These are phyloP conservation scores for Metschnikowia peoriensis DNA, from an alignment of 805 yeast genomes.

Conservation along the genomic window DNA sequence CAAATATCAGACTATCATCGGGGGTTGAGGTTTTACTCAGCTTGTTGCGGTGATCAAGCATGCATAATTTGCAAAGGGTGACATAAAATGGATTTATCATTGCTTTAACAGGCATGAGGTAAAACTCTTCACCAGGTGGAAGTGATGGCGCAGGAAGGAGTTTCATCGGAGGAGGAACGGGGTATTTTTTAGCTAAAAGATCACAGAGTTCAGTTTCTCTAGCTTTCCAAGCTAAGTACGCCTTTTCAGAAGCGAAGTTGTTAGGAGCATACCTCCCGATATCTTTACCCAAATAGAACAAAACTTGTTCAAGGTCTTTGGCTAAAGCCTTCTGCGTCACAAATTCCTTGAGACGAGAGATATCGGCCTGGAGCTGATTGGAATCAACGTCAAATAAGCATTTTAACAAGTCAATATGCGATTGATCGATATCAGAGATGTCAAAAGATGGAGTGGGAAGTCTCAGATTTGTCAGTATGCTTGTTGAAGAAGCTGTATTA, in stretches of 20 bases:
- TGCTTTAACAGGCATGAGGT: slow-evolving; percentile 31
- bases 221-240: slow-evolving; percentile 34
- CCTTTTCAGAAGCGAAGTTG: slow-evolving; percentile 22
- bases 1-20: slow-evolving; percentile 23
- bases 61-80: slow-evolving; percentile 40
- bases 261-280: slow-evolving; percentile 38
- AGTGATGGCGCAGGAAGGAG: slow-evolving; percentile 31
- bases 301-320: slow-evolving; percentile 34
- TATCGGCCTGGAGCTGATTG: slow-evolving; percentile 52
- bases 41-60: slow-evolving; percentile 24
- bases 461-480: slow-evolving; percentile 4
- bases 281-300: slow-evolving; percentile 36
- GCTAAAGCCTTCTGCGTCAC: slow-evolving; percentile 41
- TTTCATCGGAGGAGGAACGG: slow-evolving; percentile 31
- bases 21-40: slow-evolving; percentile 6
- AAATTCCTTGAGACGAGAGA: slow-evolving; percentile 39
- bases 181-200: slow-evolving; percentile 27
- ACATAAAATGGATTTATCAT: slow-evolving; percentile 41
- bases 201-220: slow-evolving; percentile 26
- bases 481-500: neutral
- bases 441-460: slow-evolving; percentile 50
- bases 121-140: slow-evolving; percentile 37
- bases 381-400: slow-evolving; percentile 50
- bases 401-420: slow-evolving; percentile 40
- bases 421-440: slow-evolving; percentile 53